phyloP scores from a whole-genome alignment of 495 filamentous ascomycete species.

The Penicillium psychrofluorescens region DNA sequence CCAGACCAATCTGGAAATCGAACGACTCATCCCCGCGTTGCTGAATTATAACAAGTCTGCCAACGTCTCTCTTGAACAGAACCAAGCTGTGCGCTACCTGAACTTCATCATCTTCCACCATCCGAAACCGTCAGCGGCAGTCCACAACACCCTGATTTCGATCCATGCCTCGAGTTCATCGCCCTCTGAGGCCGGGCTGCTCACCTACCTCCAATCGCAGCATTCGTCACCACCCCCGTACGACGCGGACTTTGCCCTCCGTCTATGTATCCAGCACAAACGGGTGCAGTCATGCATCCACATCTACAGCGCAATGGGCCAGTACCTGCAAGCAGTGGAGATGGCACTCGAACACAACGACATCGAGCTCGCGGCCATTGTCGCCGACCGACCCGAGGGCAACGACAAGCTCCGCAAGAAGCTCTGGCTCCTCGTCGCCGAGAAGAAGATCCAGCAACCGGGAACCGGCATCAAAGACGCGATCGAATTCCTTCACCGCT shows the following conservation, averaged over 20 bases:
- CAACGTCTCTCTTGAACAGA: conserved; percentile 49
- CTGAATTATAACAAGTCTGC: conserved; percentile 82
- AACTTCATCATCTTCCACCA: conserved; percentile 88
- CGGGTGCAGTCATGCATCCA: conserved; percentile 90
- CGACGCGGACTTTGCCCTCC: conserved; percentile 94
- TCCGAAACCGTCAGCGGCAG: conserved; percentile 73
- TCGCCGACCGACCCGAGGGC: conserved; percentile 79
- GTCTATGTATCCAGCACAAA: conserved; percentile 87
- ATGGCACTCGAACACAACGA: conserved; percentile 83
- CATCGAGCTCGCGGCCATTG: conserved; percentile 78
- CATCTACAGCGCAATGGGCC: conserved; percentile 92
- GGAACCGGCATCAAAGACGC: conserved; percentile 83
- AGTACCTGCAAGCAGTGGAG: conserved; percentile 86
- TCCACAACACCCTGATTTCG: conserved; percentile 94
- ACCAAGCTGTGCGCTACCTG: conserved; percentile 92
- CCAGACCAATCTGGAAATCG: conserved; percentile 78
- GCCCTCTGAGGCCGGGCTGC: conserved; percentile 72
- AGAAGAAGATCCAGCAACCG: conserved; percentile 79
- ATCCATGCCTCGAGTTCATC: conserved; percentile 87
- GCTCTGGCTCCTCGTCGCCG: conserved; percentile 88
- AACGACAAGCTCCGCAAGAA: conserved; percentile 81
- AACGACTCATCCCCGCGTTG: conserved; percentile 84
- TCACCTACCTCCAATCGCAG: conserved; percentile 78
- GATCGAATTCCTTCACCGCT: conserved; percentile 87
- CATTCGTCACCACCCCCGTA: conserved; percentile 69